These are phyloP conservation scores for Thelephora ganbajun DNA, from an alignment of 768 basidiomycete species.

Conservation along the genomic window DNA sequence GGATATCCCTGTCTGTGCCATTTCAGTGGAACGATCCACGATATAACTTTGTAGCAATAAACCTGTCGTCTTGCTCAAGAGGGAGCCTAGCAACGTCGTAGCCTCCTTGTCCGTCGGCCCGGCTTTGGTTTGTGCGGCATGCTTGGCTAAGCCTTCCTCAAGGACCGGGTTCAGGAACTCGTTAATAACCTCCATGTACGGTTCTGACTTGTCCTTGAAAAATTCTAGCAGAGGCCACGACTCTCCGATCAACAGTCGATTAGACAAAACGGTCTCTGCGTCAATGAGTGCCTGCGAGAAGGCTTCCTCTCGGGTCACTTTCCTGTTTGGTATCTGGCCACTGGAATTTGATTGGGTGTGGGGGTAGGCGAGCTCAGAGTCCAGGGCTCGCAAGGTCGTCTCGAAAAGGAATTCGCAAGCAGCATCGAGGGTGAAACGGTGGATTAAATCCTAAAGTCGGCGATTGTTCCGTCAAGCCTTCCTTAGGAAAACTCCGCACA, in stretches of 20 bases:
- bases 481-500: neutral
- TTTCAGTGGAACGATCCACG: neutral
- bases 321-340: constrained; percentile 1
- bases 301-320: constrained; percentile 8
- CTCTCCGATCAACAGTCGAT: constrained; percentile 25
- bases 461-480: neutral
- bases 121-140: constrained; percentile 6
- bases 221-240: constrained; percentile 43
- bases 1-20: constrained; percentile 6
- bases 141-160: constrained; percentile 25
- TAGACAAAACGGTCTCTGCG: constrained; percentile 28
- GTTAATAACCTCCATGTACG: constrained; percentile 32
- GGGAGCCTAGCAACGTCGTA: constrained; percentile 14
- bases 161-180: constrained; percentile 41
- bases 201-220: constrained; percentile 30
- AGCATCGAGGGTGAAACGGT: constrained; percentile 45
- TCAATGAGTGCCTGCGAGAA: constrained; percentile 38
- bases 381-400: constrained; percentile 30
- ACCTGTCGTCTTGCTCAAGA: constrained; percentile 11
- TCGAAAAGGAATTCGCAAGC: constrained; percentile 47
- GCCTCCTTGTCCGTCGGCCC: constrained; percentile 12
- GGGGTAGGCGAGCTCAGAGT: constrained; percentile 32
- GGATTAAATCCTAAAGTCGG: constrained; percentile 30
- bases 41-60: constrained; percentile 15
- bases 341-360: constrained; percentile 16